These are phyloP conservation scores for Hypoxylon sp. DNA, from an alignment of 2,329 filamentous ascomycete genomes.

Conservation along the genomic window DNA sequence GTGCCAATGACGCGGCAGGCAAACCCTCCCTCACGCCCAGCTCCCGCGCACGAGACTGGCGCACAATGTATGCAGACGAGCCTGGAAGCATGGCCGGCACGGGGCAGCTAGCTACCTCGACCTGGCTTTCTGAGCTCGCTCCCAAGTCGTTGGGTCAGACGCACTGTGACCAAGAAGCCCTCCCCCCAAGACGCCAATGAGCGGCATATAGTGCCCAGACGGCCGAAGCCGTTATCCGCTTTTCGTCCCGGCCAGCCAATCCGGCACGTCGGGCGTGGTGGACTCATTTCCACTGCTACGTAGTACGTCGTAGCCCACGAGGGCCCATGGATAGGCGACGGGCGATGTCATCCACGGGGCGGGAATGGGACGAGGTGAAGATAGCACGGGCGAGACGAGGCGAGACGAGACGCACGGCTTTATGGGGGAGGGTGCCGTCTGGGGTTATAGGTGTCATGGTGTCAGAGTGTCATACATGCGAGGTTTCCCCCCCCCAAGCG, in stretches of 20 bases:
- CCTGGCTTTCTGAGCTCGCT: slow-evolving; percentile 35
- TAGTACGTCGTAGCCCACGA: slow-evolving; percentile 29
- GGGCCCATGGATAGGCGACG: slow-evolving; percentile 6
- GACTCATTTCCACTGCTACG: slow-evolving; percentile 15
- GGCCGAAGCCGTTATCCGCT: slow-evolving; percentile 34
- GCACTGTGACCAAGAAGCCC: slow-evolving; percentile 43
- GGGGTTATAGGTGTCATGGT: not conserved
- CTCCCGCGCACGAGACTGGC: slow-evolving; percentile 39
- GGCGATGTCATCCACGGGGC: too few species aligned
- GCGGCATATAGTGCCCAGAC: slow-evolving; percentile 34
- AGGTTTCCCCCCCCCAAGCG: slow-evolving; percentile 6
- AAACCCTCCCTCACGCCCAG: slow-evolving; percentile 27
- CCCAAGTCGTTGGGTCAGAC: slow-evolving; percentile 43
- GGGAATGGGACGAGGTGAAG: too few species aligned
- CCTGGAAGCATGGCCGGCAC: slow-evolving; percentile 15
- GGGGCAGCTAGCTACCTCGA: too few species aligned
- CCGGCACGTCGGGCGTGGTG: slow-evolving; percentile 13
- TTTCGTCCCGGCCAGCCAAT: slow-evolving; percentile 30
- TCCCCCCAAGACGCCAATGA: slow-evolving; percentile 29
- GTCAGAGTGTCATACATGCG: slow-evolving; percentile 23
- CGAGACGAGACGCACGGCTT: too few species aligned
- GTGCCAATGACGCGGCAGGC: slow-evolving; percentile 18
- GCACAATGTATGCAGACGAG: slow-evolving; percentile 34
- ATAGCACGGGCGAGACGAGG: too few species aligned
- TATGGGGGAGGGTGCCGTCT: not conserved